Evolutionary conservation across 805 yeast genomes (phyloP).

Genomic region (Pichia sporocuriosa): DNA sequence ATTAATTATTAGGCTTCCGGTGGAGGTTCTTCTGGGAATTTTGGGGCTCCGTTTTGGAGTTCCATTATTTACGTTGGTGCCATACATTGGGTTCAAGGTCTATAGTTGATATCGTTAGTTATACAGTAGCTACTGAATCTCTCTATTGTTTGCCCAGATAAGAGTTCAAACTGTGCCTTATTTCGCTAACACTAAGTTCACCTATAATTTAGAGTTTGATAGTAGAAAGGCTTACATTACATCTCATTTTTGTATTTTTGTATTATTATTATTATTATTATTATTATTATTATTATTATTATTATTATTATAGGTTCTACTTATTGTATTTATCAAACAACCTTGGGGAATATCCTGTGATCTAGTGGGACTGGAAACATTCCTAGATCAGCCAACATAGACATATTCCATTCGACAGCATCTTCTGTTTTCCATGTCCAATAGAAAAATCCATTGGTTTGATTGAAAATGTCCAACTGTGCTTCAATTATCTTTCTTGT

Average conservation of each 20-base stretch:
- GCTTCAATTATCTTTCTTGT: constrained; percentile 53
- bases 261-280: no score
- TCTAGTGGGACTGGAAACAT: constrained; percentile 60
- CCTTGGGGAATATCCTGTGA: constrained; percentile 66
- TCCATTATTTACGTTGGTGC: not conserved
- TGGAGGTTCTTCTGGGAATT: not conserved
- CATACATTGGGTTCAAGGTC: not conserved
- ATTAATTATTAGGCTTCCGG: not conserved
- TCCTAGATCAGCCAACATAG: constrained; percentile 39
- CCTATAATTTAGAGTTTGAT: constrained; percentile 34
- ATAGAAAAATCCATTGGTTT: constrained; percentile 54
- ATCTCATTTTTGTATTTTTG: not conserved
- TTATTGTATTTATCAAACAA: constrained; percentile 25
- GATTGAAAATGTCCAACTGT: constrained; percentile 47
- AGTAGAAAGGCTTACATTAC: constrained; percentile 32
- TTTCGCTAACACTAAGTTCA: constrained; percentile 34
- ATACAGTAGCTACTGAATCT: constrained; percentile 5
- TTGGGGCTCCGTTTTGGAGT: not conserved
- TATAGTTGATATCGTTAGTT: not conserved
- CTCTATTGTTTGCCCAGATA: constrained; percentile 18
- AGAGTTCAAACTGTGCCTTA: constrained; percentile 21
- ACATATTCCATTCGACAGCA: constrained; percentile 63
- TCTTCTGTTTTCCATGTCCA: constrained; percentile 68
- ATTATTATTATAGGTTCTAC: no score
- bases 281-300: no score